phyloP scores from a whole-genome alignment of 2,329 filamentous ascomycete species.

The Diaporthe aspalathi region DNA sequence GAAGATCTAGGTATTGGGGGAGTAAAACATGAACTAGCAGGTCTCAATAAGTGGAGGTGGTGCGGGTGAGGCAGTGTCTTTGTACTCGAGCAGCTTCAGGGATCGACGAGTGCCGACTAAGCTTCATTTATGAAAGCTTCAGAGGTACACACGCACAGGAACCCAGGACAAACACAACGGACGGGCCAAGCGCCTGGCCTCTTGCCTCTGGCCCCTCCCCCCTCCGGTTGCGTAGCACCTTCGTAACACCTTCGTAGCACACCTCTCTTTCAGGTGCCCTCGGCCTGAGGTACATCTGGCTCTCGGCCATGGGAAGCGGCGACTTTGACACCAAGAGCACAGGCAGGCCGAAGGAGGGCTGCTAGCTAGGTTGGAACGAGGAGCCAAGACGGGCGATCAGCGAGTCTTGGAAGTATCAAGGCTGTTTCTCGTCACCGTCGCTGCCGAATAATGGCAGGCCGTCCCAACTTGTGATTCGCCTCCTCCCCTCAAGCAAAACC shows the following conservation, averaged over 20 bases:
- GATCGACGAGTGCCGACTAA: constrained; percentile 31
- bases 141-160: neutral
- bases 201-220: neutral
- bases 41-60: neutral
- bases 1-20: constrained; percentile 1
- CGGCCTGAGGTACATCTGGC: no score
- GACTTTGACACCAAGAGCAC: constrained; percentile 9
- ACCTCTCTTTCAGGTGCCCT: no score
- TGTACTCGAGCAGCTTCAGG: constrained; percentile 29
- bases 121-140: constrained; percentile 17
- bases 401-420: constrained; percentile 14
- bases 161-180: constrained; percentile 4
- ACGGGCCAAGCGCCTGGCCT: constrained; percentile 11
- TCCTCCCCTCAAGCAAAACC: neutral
- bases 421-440: constrained; percentile 25
- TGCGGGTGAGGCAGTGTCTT: constrained; percentile 27
- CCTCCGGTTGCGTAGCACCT: constrained; percentile 7
- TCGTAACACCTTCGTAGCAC: neutral
- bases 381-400: constrained; percentile 27
- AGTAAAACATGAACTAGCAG: neutral
- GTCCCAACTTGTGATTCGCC: constrained; percentile 22
- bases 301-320: constrained; percentile 12
- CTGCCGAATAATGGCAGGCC: constrained; percentile 3
- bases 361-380: constrained; percentile 19
- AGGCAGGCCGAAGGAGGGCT: constrained; percentile 10